These are phyloP conservation scores for Monosporascus sp. DNA, from an alignment of 2,329 filamentous ascomycete species.

Conservation along the genomic window DNA sequence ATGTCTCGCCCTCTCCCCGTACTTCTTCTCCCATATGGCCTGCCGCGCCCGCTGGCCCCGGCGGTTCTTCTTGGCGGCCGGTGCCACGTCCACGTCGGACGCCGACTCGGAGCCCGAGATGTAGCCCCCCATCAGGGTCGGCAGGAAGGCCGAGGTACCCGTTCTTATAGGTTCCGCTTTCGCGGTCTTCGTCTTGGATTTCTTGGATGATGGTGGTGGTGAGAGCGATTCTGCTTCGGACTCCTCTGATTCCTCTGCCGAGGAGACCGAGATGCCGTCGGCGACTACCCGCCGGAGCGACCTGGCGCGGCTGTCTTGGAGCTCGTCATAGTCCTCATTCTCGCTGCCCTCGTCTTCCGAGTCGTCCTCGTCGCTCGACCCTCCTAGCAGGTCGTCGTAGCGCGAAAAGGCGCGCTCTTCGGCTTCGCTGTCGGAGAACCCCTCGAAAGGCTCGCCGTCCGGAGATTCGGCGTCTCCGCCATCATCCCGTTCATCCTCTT, in stretches of 20 bases:
- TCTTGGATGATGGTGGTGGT: conserved; percentile 24
- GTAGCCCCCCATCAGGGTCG: conserved; percentile 74
- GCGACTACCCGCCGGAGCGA: conserved; percentile 13
- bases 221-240: conserved; percentile 21
- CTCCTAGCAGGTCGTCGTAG: conserved; percentile 41
- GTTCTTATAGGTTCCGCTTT: conserved; percentile 13
- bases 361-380: conserved; percentile 34
- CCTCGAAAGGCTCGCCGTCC: conserved; percentile 17
- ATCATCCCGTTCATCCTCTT: conserved; percentile 26
- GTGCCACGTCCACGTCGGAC: conserved; percentile 60
- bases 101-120: conserved; percentile 69
- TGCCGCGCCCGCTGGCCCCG: conserved; percentile 73
- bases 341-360: conserved; percentile 27
- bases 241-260: conserved; percentile 22
- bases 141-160: conserved; percentile 59
- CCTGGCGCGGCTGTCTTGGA: conserved; percentile 18
- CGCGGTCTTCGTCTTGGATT: conserved; percentile 20
- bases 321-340: conserved; percentile 24
- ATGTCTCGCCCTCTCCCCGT: conserved; percentile 65
- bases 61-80: conserved; percentile 62
- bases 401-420: conserved; percentile 36
- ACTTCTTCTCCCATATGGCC: conserved; percentile 77
- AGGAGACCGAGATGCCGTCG: conserved; percentile 21
- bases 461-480: conserved; percentile 17
- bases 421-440: conserved; percentile 23